phyloP scores from a whole-genome alignment of 2,329 filamentous ascomycete species.

The Ceratocystiopsis brevicomis region DNA sequence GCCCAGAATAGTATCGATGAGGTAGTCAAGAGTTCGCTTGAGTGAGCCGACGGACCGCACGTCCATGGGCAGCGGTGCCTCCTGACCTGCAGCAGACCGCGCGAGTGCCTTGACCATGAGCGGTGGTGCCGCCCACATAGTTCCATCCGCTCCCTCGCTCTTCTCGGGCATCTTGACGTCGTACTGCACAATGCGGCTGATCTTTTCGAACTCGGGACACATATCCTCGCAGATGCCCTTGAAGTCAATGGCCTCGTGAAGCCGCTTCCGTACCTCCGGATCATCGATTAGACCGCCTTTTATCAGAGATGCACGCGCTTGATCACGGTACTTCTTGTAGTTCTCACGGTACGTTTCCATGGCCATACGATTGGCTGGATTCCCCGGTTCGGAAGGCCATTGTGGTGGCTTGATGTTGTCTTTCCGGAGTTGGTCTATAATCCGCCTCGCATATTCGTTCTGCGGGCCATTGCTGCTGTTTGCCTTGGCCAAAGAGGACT shows the following conservation, averaged over 20 bases:
- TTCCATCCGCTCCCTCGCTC: slow-evolving; percentile 19
- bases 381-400: slow-evolving; percentile 37
- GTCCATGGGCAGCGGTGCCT: slow-evolving; percentile 48
- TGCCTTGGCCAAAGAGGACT: too few relatives aligned
- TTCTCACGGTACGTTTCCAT: slow-evolving; percentile 36
- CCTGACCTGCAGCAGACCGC: slow-evolving; percentile 48
- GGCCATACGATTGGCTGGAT: slow-evolving; percentile 27
- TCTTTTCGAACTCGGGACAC: slow-evolving; percentile 49
- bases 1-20: slow-evolving; percentile 39
- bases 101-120: slow-evolving; percentile 50
- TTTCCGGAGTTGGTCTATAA: slow-evolving; percentile 32
- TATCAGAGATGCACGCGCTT: slow-evolving; percentile 37
- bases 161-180: slow-evolving; percentile 40
- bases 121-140: slow-evolving; percentile 26
- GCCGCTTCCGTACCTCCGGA: slow-evolving; percentile 40
- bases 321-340: slow-evolving; percentile 37
- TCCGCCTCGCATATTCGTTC: slow-evolving; percentile 25
- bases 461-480: slow-evolving; percentile 1
- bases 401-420: slow-evolving; percentile 33
- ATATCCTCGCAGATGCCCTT: slow-evolving; percentile 51
- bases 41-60: slow-evolving; percentile 42
- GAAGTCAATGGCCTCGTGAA: slow-evolving; percentile 46
- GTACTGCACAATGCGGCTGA: slow-evolving; percentile 41
- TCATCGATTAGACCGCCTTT: slow-evolving; percentile 44
- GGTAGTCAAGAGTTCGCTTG: slow-evolving; percentile 40